Evolutionary conservation across 2,329 filamentous ascomycete species (phyloP), one percentile per base, ranked within the genome.

Genomic region (Boeremia lycopersici): DNA sequence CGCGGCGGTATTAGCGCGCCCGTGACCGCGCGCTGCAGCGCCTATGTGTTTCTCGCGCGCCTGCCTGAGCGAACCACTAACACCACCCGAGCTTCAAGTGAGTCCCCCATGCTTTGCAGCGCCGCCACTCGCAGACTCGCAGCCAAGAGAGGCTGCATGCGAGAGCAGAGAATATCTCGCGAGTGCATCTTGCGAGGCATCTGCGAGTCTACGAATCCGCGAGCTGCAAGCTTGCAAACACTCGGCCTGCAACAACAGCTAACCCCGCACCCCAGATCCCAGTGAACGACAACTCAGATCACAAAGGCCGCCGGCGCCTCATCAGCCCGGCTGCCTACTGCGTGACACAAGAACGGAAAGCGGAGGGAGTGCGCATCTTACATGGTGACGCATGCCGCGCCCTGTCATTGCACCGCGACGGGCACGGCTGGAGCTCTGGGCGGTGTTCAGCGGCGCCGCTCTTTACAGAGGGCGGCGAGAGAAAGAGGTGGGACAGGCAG

Each of bases 331-430:
- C 39, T 38, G 52, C 53, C 44, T 54, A 49, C 48, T 68, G 65
- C 64, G 66, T 68, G 66, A 66, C 64, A 60, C 48, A 62, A 68
- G 69, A 72, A 72, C 66, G 63, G 69, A 72, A 71, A 72, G 57
- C 69, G 53, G 62, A 72, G 68, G 69, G 69, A 70, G 63, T 68
- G 67, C 57, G 56, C 52, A 54, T 65, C 60, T 61, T 59, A 34
- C 63, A 65, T 57, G 64, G 56, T 63, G 45, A 52, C 52, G 40
- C 66, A 66, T 40, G 55, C 56, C 47, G 51, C 47, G 25, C 9
- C 36, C 33, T 33, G 42, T 59, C 63, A 66, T 63, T 61, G 64
- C 59, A 68, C 62, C 7, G 12, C 42, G 63, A 57, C 29, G 42
- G 23, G 29, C 23, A 49, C 33, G 52, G 46, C 55, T 62, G 57